These are phyloP conservation scores for Rhizoclosmatium globosum DNA, from an alignment of 192 early-diverging fungal genomes.

Conservation along the genomic window DNA sequence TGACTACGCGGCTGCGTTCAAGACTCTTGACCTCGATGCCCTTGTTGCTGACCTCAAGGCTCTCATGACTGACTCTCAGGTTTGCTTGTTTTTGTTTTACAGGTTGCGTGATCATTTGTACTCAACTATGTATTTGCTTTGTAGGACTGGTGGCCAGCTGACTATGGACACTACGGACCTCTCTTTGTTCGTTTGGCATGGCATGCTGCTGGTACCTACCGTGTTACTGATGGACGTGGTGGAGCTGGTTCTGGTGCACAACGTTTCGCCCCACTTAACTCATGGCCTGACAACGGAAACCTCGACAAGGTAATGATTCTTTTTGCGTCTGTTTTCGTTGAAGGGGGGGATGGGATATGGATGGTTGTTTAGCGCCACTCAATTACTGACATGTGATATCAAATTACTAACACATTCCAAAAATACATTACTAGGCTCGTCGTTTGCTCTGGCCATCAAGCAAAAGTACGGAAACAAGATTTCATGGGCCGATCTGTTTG, in stretches of 20 bases:
- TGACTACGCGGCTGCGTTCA: constrained; percentile 10
- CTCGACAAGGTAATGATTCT: constrained; percentile 73
- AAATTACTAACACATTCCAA: no score
- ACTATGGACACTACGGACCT: constrained; percentile 73
- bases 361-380: no score
- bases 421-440: constrained; percentile 13
- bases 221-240: constrained; percentile 41
- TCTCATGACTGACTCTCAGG: constrained; percentile 13
- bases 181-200: constrained; percentile 64
- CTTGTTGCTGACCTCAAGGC: constrained; percentile 22
- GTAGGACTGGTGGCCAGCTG: constrained; percentile 32
- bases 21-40: constrained; percentile 20
- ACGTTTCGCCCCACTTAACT: constrained; percentile 44
- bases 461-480: constrained; percentile 77
- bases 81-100: neutral
- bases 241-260: constrained; percentile 45
- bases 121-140: no score
- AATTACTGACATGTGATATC: no score
- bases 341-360: no score
- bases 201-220: constrained; percentile 72
- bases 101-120: no score
- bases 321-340: neutral
- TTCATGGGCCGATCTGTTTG: constrained; percentile 71
- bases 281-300: constrained; percentile 79
- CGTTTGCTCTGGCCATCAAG: constrained; percentile 74